Evolutionary conservation across 2,329 filamentous ascomycete genomes (phyloP), one percentile per base, ranked within the genome.

Genomic region (Leptodontidium sp.): DNA sequence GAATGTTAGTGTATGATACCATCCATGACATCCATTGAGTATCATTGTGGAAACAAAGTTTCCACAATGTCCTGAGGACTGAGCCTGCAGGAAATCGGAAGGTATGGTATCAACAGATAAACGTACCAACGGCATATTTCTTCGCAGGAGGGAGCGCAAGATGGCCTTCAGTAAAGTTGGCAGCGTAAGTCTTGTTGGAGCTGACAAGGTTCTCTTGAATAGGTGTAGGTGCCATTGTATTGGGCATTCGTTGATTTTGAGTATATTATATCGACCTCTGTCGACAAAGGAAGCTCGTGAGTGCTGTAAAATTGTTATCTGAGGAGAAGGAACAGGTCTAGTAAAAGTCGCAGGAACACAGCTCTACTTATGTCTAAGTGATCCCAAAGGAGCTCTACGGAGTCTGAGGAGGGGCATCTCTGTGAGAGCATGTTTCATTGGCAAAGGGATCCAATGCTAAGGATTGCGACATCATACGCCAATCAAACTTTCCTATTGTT

Each of bases 141-240:
- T 91, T 91, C 11, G 87, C 87, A 0, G 92, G 92, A 0, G 91
- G 90, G 1, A 93, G 84, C 0, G 87, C 84, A 4, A 94, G 84
- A 70, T 89, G 72, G 17, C 90, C 91, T 70, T 92, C 83, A n/a
- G 83, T 87, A 79, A 94, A 94, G 2, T 78, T 80, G 2, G 82
- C 79, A 4, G 83, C 85, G 75, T 90, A 90, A 40, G 83, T 79
- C 40, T 82, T 83, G 77, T 92, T 92, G 59, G 84, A 85, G 58
- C 83, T 78, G 65, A 86, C 81, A 26, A 91, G 78, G 68, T 88
- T 87, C 70, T 86, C 78, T 73, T 88, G 86, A 66, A 84, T 83
- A 15, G 81, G 77, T 57, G 84, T 81, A 58, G 66, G 40, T 24
- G 72, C 63, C 67, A 72, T 72, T 53, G 43, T 70, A 24, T 40